These are phyloP conservation scores for Irpex sp. DNA, from an alignment of 1,284 basidiomycete genomes.

Conservation along the genomic window DNA sequence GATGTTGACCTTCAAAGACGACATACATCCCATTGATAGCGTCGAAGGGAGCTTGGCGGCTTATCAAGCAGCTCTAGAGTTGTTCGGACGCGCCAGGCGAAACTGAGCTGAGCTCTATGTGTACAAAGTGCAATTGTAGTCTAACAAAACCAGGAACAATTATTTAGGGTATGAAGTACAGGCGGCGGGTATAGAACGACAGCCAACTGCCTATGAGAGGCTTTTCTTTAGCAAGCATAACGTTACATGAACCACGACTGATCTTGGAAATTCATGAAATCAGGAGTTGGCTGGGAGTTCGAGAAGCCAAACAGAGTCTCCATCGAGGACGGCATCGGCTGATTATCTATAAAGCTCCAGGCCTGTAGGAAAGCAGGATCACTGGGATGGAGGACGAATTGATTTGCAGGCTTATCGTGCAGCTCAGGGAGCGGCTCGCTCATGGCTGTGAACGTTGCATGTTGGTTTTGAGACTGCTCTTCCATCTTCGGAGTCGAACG, in stretches of 20 bases:
- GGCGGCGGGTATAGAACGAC: no score
- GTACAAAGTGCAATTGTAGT: no score
- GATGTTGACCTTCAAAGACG: constrained; percentile 60
- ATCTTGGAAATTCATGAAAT: constrained; percentile 14
- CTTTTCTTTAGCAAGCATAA: neutral
- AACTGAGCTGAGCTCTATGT: no score
- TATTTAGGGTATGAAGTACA: no score
- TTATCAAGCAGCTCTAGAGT: constrained; percentile 49
- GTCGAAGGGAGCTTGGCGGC: constrained; percentile 52
- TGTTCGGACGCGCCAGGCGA: constrained; percentile 33
- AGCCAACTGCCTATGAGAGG: no score
- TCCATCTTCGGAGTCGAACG: neutral
- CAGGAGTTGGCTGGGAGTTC: constrained; percentile 3
- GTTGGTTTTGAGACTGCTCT: neutral
- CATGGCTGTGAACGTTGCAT: neutral
- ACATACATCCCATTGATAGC: constrained; percentile 60
- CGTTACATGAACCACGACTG: constrained; percentile 14
- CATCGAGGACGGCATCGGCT: neutral
- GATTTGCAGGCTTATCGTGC: neutral
- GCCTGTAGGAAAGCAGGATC: neutral
- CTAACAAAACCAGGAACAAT: no score
- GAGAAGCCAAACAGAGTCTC: constrained; percentile 8
- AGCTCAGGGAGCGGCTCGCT: neutral
- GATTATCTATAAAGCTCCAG: neutral
- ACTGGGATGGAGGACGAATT: neutral